A percentile compares a stretch with the other conserved stretches of the same genome.
Evolutionary conservation across 768 basidiomycete genomes (phyloP).

Genomic region (Tulasnella sp.): DNA sequence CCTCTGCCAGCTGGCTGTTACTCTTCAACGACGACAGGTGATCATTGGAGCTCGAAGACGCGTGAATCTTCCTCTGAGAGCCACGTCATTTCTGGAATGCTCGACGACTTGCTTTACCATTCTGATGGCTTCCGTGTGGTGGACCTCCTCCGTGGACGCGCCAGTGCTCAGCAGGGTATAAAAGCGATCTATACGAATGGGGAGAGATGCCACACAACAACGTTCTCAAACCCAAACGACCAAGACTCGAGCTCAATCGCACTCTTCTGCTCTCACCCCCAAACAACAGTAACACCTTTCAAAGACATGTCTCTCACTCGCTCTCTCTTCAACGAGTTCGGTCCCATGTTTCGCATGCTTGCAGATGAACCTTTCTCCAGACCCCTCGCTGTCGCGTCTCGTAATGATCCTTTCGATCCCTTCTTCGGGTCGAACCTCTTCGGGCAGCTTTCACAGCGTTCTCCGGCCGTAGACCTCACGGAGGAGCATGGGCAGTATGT

Average conservation of each 20-base stretch:
- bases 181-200: not conserved
- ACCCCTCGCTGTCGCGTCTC: not conserved
- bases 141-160: not conserved
- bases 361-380: not conserved
- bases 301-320: not conserved
- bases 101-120: conserved; percentile 7
- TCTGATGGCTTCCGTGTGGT: conserved; percentile 6
- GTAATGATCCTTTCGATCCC: not conserved
- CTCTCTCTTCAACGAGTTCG: conserved; percentile 14
- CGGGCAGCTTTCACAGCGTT: not conserved
- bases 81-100: conserved; percentile 10
- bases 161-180: not conserved
- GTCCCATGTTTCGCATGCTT: conserved; percentile 12
- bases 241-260: no score
- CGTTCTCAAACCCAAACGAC: not conserved
- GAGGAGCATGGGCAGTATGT: not conserved
- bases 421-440: not conserved
- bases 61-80: no score
- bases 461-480: not conserved
- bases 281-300: not conserved
- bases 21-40: no score
- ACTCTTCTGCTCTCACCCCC: not conserved
- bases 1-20: no score
- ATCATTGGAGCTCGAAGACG: no score
- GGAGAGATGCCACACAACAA: not conserved